These are phyloP conservation scores for Erysimum pusillum DNA, from an alignment of 441 rosid species.

Conservation along the genomic window DNA sequence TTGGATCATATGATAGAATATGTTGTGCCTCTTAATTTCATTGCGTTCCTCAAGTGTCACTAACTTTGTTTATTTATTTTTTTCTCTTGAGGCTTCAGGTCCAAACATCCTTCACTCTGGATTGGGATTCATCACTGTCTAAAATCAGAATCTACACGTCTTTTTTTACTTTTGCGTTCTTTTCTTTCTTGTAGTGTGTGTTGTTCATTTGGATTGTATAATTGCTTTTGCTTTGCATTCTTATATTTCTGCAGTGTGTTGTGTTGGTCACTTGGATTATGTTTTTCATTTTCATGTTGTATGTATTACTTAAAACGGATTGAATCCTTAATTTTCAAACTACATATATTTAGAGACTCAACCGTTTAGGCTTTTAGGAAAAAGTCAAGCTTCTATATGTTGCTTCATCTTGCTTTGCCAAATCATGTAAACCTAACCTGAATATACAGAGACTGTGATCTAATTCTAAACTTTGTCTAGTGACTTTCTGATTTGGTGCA, in stretches of 20 bases:
- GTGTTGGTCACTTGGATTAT: constrained; percentile 2
- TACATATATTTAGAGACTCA: neutral
- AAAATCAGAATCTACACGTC: neutral
- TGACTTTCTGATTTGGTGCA: too few relatives aligned
- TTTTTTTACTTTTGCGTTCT: neutral
- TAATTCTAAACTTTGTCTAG: too few relatives aligned
- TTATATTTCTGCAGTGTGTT: neutral
- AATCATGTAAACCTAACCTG: too few relatives aligned
- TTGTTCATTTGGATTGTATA: constrained; percentile 1
- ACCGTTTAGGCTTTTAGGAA: neutral
- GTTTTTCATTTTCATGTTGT: neutral
- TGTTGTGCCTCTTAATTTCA: neutral
- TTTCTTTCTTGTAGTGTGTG: neutral
- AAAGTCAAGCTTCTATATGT: too few relatives aligned
- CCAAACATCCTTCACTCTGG: neutral
- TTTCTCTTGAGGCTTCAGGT: neutral
- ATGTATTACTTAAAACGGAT: neutral
- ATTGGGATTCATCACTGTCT: neutral
- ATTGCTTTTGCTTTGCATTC: neutral
- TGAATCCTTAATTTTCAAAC: neutral
- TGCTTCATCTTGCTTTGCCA: too few relatives aligned
- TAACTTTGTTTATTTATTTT: neutral
- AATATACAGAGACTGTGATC: too few relatives aligned
- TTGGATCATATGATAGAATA: neutral
- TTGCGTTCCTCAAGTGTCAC: neutral